Evolutionary conservation across 75 land plant species (phyloP).

Genomic region (Larix kaempferi): DNA sequence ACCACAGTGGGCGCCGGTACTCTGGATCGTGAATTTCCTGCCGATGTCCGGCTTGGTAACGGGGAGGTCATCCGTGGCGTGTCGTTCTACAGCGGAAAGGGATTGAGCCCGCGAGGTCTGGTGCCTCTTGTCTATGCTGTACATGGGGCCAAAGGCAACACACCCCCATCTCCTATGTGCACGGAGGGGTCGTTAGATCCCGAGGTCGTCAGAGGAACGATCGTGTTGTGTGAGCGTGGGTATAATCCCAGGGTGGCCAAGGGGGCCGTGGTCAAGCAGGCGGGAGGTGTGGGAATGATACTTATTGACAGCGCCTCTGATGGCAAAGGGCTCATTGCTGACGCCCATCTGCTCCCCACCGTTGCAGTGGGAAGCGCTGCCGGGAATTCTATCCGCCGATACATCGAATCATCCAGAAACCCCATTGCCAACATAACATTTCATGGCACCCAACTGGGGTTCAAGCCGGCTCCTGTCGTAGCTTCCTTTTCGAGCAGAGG

Average conservation of each 20-base stretch:
- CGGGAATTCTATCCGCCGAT: conserved; percentile 49
- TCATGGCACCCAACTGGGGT: conserved; percentile 53
- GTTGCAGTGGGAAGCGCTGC: conserved; percentile 49
- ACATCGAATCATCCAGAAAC: conserved; percentile 35
- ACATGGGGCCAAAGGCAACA: conserved; percentile 26
- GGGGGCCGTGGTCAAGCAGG: conserved; percentile 60
- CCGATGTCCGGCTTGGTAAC: conserved; percentile 65
- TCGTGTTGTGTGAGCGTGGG: conserved; percentile 75
- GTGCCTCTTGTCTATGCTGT: conserved; percentile 63
- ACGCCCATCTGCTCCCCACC: conserved; percentile 78
- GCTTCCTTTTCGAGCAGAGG: conserved; percentile 87
- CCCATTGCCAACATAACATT: conserved; percentile 61
- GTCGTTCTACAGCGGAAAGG: conserved; percentile 48
- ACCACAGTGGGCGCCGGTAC: conserved; percentile 90
- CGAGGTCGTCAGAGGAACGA: conserved; percentile 43
- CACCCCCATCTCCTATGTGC: conserved; percentile 66
- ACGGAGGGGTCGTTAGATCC: conserved; percentile 65
- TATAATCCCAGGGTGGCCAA: conserved; percentile 54
- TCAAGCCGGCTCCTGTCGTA: conserved; percentile 72
- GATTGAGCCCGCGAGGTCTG: conserved; percentile 17
- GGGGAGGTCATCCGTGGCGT: conserved; percentile 51
- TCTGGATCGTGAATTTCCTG: conserved; percentile 82
- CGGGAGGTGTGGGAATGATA: conserved; percentile 89
- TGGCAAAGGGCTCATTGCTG: conserved; percentile 86
- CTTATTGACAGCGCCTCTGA: conserved; percentile 68